Evolutionary conservation across 2,329 filamentous ascomycete genomes (phyloP), one percentile per base, ranked within the genome.

Genomic region (Diaporthe ilicicola): DNA sequence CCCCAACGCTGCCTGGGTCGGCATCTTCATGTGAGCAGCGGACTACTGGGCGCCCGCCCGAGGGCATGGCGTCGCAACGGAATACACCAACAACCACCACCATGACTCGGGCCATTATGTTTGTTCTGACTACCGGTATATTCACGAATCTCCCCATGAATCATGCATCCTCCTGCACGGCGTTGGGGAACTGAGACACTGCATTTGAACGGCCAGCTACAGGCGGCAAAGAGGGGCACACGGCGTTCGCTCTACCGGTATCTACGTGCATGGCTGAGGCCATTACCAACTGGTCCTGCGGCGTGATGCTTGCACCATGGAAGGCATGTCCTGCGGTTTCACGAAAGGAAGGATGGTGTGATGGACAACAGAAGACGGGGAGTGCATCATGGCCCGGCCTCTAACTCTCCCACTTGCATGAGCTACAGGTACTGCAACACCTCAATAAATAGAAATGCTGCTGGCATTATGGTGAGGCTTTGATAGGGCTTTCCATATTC

Each of bases 1-100:
- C 19, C 76, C 77, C 22, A 91, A 91, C 78, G 78, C 80, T 2
- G 84, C 87, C 56, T 92, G 90, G 90, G 85, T 91, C 19, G 90
- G 90, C 13, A 85, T 91, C 46, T 91, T 87, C 77, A 77, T 89
- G 55, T 89, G 75, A 82, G 53, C 51, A n/a, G 19, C 42, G 48
- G 29, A 19, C 29, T 48, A 6, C 27, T n/a, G 15, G 39, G 51
- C 51, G 15, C 39, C 32, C 22, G 13, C 22, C 19, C n/a, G 37
- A 44, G 37, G 10, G 61, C 62, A 15, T 29, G 10, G 50, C 37
- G 12, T 17, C 27, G 46, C 50, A 15, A 19, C 44, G 17, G 17
- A 5, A 51, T 22, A 54, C 27, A 24, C 34, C 39, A 50, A 15
- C 51, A 55, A 32, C 17, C 2, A 12, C 34, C 34, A 53, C 22